phyloP scores from a whole-genome alignment of 768 basidiomycete genomes.

The Suillus spraguei region DNA sequence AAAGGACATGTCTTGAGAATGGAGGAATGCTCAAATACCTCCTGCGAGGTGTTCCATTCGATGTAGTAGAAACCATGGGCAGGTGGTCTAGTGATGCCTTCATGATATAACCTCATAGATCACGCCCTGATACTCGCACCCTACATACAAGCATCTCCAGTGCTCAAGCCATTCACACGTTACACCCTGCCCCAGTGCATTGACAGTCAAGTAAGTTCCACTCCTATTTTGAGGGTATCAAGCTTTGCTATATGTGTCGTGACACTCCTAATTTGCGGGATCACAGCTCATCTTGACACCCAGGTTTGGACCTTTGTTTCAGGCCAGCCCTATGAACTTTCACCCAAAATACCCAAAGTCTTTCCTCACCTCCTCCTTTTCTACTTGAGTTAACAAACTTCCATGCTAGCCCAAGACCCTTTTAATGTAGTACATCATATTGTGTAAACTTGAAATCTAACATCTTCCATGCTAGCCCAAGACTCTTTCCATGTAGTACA shows the following conservation, averaged over 20 bases:
- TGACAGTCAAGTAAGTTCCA: not conserved
- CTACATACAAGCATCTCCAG: slow-evolving; percentile 24
- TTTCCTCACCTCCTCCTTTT: too few relatives aligned
- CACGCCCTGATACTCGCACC: slow-evolving; percentile 30
- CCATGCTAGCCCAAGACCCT: too few relatives aligned
- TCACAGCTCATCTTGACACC: not conserved
- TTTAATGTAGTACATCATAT: too few relatives aligned
- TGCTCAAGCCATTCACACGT: not conserved
- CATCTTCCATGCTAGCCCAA: too few relatives aligned
- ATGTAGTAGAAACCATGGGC: slow-evolving; percentile 35
- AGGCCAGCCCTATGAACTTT: too few relatives aligned
- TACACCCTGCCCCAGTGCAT: not conserved
- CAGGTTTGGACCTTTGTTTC: not conserved
- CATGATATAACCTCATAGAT: slow-evolving; percentile 28
- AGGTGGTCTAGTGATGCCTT: slow-evolving; percentile 38
- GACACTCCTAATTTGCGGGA: not conserved
- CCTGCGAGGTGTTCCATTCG: slow-evolving; percentile 28
- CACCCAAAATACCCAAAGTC: too few relatives aligned
- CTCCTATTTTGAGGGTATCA: too few relatives aligned
- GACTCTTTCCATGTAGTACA: too few relatives aligned
- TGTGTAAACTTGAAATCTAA: too few relatives aligned
- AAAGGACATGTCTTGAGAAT: slow-evolving; percentile 32
- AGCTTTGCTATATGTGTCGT: too few relatives aligned
- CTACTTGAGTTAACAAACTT: too few relatives aligned
- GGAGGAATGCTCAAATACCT: slow-evolving; percentile 32